Evolutionary conservation across 1,139 yeast genomes (phyloP).

Genomic region (Pichia sp.): DNA sequence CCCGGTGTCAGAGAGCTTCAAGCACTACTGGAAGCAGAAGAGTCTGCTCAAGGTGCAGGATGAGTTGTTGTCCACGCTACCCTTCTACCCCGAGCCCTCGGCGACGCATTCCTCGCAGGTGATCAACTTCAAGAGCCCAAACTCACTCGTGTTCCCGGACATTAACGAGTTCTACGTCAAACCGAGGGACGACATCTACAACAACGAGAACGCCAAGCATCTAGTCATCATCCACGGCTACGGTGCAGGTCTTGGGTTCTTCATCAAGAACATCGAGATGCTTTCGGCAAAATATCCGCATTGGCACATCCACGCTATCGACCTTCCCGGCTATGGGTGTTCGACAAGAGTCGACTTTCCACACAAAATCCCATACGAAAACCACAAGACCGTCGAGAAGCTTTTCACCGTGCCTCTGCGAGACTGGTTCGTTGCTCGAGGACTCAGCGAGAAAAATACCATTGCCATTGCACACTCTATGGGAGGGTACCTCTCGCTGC

Average conservation of each 20-base stretch:
- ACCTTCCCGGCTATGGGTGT: conserved; percentile 73
- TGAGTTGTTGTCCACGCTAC: conserved; percentile 38
- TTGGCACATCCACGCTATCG: conserved; percentile 71
- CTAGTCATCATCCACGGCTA: conserved; percentile 70
- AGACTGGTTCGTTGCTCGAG: conserved; percentile 42
- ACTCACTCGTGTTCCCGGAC: conserved; percentile 42
- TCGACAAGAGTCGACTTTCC: conserved; percentile 62
- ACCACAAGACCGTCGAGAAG: conserved; percentile 38
- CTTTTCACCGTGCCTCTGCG: conserved; percentile 53
- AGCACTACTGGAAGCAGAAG: conserved; percentile 44
- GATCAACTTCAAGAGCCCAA: conserved; percentile 31
- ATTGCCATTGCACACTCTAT: conserved; percentile 57
- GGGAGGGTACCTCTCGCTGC: conserved; percentile 56
- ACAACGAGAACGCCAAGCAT: conserved; percentile 40
- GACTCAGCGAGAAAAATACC: conserved; percentile 34
- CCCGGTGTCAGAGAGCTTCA: conserved; percentile 45
- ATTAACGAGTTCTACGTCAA: conserved; percentile 63
- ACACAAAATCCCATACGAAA: conserved; percentile 30
- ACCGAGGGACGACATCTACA: conserved; percentile 35
- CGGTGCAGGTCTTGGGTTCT: conserved; percentile 76
- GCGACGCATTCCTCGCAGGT: conserved; percentile 32
- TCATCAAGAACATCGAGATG: conserved; percentile 53
- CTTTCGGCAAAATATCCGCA: conserved; percentile 38
- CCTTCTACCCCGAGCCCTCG: conserved; percentile 34
- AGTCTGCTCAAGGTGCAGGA: conserved; percentile 48